Evolutionary conservation across 352 stramenopile species (phyloP).

Genomic region (Phytopythium boreale): DNA sequence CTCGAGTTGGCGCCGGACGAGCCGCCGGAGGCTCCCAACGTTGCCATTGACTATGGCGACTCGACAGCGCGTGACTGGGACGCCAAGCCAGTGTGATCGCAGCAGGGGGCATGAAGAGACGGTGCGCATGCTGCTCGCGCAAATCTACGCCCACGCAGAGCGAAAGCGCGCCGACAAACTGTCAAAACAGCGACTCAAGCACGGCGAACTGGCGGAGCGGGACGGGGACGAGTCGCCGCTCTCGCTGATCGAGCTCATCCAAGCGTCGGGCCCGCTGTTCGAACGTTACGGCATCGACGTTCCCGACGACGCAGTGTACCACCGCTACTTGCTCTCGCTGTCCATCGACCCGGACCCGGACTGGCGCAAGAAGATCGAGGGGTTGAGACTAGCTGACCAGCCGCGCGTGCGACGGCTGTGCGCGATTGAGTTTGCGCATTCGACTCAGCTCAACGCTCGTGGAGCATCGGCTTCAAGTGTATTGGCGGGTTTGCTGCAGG

Average conservation of each 20-base stretch:
- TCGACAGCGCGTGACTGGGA: background rate
- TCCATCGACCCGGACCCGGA: constrained; percentile 52
- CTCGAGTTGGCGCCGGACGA: background rate
- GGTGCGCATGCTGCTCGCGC: constrained; percentile 35
- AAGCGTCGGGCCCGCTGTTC: constrained; percentile 53
- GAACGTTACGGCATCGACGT: constrained; percentile 37
- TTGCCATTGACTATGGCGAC: background rate
- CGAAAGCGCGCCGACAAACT: background rate
- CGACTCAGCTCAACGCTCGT: background rate
- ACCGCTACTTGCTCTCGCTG: constrained; percentile 51
- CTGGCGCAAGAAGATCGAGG: constrained; percentile 53
- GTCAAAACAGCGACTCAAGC: background rate
- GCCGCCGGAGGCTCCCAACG: too few relatives aligned
- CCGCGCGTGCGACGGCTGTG: constrained; percentile 18
- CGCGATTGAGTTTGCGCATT: background rate
- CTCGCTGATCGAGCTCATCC: constrained; percentile 62
- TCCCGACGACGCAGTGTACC: constrained; percentile 48
- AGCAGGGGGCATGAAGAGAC: constrained; percentile 14
- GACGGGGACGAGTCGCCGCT: constrained; percentile 15
- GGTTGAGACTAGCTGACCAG: constrained; percentile 20
- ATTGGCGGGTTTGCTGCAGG: too few relatives aligned
- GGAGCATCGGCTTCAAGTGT: background rate
- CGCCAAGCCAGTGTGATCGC: background rate
- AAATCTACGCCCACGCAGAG: constrained; percentile 43
- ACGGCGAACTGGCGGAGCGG: background rate